Base-by-base conservation (phyloP, 1,284 basidiomycete species). In the Fomitiporia mediterranea region DNA sequence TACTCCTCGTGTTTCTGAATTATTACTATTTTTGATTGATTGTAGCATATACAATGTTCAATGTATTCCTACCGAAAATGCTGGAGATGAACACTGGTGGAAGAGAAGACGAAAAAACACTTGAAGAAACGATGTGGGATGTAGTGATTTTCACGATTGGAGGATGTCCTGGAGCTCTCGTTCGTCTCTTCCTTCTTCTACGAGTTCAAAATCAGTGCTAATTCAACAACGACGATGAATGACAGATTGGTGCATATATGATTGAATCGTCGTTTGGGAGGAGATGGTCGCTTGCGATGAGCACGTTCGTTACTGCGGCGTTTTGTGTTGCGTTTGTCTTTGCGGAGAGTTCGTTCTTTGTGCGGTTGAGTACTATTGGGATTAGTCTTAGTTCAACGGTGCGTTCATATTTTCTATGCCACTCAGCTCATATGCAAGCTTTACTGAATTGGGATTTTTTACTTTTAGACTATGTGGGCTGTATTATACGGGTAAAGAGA, bases 1-100 rank as follows among this genome's bases (percentile, higher is more conserved):
- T 5, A 53, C 34, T 43, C 21, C 34, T 30, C 38, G 9, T 25
- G 2, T 9, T 17, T 51, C 4, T 28, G 6, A 8, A 28, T 28
- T 52, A 57, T 59, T 60, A n/a, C n/a, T n/a, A n/a, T n/a, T n/a
- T n/a, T n/a, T n/a, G n/a, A n/a, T n/a, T n/a, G n/a, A n/a, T 60
- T 51, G 51, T 66, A 88, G 93, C 86, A 1, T 94, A 85, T 66
- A 98, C 92, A 5, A 96, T 96, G 85, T 98, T 98, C 74, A 99
- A 98, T 66, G 94, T 97, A 11, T 98, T 89, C 70, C 78, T 98
- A 19, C 96, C 96, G 0, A 94, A 94, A 65, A 78, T 96, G 13
- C 74, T 98, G 28, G 94, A 94, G 74, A 80, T 77, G 62, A 66
- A 74, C 17, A 58, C 59, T 3, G 68, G 70, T 19, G 61, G 63